Evolutionary conservation across 2,329 filamentous ascomycete species (phyloP).

Genomic region (Scytalidium sp.): DNA sequence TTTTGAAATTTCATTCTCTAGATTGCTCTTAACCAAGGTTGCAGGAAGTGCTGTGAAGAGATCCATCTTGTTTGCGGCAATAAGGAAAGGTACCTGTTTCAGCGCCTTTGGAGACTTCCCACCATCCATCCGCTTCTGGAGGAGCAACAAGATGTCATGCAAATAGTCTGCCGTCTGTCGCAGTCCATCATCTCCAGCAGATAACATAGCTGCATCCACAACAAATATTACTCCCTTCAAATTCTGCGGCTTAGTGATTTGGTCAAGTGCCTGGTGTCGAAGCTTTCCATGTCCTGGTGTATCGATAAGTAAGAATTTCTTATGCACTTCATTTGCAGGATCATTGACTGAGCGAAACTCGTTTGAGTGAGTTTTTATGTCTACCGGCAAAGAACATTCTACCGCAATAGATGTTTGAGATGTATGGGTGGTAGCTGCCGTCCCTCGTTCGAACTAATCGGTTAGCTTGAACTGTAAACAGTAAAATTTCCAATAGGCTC

Average conservation of each 20-base stretch:
- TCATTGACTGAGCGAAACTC: slow-evolving; percentile 66
- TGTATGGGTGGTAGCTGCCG: slow-evolving; percentile 47
- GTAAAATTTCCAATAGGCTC: slow-evolving; percentile 20
- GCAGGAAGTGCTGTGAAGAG: slow-evolving; percentile 89
- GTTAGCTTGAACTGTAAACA: slow-evolving; percentile 6
- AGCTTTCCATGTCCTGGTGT: slow-evolving; percentile 96
- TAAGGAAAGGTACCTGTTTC: slow-evolving; percentile 66
- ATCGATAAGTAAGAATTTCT: slow-evolving; percentile 75
- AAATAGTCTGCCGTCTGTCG: slow-evolving; percentile 78
- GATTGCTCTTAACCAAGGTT: slow-evolving; percentile 65
- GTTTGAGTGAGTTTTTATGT: slow-evolving; percentile 50
- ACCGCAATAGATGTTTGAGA: slow-evolving; percentile 58
- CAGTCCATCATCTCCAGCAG: slow-evolving; percentile 53
- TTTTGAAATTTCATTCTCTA: slow-evolving; percentile 79
- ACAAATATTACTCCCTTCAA: slow-evolving; percentile 79
- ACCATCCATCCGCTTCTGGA: slow-evolving; percentile 69
- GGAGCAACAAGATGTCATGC: slow-evolving; percentile 78
- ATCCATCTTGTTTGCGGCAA: slow-evolving; percentile 94
- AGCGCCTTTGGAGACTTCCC: slow-evolving; percentile 55
- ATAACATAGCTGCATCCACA: slow-evolving; percentile 75
- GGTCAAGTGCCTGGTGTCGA: slow-evolving; percentile 63
- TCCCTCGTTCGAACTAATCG: slow-evolving; percentile 50
- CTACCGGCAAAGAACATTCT: slow-evolving; percentile 51
- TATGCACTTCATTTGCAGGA: slow-evolving; percentile 53
- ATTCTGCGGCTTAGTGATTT: slow-evolving; percentile 42